Conservation (phyloP, 306 rosid genomes). For the Cicer cuneatum region DNA sequence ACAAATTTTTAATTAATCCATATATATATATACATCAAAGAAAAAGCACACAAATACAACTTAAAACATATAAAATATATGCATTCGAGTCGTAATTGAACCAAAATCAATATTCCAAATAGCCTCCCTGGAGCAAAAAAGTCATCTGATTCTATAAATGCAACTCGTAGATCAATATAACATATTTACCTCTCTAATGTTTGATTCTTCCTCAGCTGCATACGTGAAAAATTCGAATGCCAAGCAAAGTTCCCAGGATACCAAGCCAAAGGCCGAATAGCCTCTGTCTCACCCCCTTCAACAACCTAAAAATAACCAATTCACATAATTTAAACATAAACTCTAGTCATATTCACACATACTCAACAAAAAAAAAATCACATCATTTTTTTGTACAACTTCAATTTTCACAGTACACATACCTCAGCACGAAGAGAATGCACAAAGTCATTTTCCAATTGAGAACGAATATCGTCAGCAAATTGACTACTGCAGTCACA, state of each 20-base stretch:
- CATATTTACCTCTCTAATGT: slow-evolving; percentile 80
- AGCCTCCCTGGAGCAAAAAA: not conserved
- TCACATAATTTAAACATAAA: slow-evolving; percentile 5
- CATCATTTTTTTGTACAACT: not conserved
- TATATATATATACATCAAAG: not conserved
- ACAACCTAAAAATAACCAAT: slow-evolving; percentile 54
- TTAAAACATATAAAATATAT: not conserved
- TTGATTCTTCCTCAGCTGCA: slow-evolving; percentile 97
- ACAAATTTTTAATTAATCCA: not conserved
- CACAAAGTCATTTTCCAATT: slow-evolving; percentile 80
- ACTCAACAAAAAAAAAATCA: not conserved
- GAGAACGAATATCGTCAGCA: slow-evolving; percentile 70
- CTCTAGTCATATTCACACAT: not conserved
- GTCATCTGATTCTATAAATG: not conserved
- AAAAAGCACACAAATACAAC: not conserved
- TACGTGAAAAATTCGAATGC: slow-evolving; percentile 95
- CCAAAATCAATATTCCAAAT: not conserved
- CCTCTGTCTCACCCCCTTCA: slow-evolving; percentile 73
- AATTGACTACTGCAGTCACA: slow-evolving; percentile 82
- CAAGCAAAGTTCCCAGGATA: slow-evolving; percentile 94
- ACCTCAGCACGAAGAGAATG: slow-evolving; percentile 83
- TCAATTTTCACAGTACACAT: not conserved
- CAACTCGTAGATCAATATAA: slow-evolving; percentile 34
- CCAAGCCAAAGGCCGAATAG: slow-evolving; percentile 92
- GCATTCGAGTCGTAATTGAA: not conserved